Conservation (phyloP, 192 early-diverging fungal genomes). For the Ramicandelaber brevisporus region DNA sequence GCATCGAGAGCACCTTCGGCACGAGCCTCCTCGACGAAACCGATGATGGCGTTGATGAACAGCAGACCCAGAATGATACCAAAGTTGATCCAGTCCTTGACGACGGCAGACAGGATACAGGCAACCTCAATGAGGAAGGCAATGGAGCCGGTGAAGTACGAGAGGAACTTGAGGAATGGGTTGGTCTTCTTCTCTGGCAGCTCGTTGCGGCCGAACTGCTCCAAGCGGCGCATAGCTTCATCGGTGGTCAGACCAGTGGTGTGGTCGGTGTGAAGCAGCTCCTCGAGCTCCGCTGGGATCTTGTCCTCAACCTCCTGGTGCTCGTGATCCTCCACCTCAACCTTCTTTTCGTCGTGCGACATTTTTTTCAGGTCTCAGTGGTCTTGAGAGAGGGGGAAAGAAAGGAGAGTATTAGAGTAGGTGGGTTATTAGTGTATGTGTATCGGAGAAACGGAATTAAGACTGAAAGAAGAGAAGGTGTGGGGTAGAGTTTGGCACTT, state of each 20-base stretch:
- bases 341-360: conserved; percentile 15
- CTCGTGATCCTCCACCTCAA: conserved; percentile 39
- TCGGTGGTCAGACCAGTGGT: conserved; percentile 43
- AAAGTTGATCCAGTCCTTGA: conserved; percentile 68
- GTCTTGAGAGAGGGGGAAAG: too few relatives aligned
- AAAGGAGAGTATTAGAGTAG: too few relatives aligned
- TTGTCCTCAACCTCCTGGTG: conserved; percentile 52
- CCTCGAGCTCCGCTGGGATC: conserved; percentile 58
- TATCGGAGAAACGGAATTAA: too few relatives aligned
- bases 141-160: conserved; percentile 62
- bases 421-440: too few relatives aligned
- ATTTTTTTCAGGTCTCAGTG: too few relatives aligned
- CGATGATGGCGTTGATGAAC: conserved; percentile 63
- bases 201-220: conserved; percentile 41
- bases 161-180: conserved; percentile 63
- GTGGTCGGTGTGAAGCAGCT: conserved; percentile 59
- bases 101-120: conserved; percentile 49
- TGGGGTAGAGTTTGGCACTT: too few relatives aligned
- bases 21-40: conserved; percentile 70
- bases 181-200: conserved; percentile 53
- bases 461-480: too few relatives aligned
- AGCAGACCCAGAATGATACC: conserved; percentile 60
- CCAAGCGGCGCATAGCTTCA: conserved; percentile 47
- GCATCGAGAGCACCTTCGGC: conserved; percentile 83
- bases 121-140: conserved; percentile 74